These are phyloP conservation scores for Corymbia calophylla DNA, from an alignment of 441 rosid genomes.

Conservation along the genomic window DNA sequence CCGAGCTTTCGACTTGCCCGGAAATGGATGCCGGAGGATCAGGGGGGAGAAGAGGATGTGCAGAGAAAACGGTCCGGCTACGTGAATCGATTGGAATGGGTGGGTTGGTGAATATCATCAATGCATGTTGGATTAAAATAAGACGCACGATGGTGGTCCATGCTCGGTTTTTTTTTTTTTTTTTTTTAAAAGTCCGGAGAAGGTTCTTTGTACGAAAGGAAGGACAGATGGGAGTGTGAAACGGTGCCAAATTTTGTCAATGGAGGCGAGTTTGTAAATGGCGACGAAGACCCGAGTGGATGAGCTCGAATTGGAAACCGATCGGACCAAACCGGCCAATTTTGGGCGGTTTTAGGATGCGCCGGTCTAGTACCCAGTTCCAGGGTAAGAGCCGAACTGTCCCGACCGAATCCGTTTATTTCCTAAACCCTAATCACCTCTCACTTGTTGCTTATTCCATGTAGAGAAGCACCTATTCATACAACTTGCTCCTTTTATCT, in stretches of 20 bases:
- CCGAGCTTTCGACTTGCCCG: not conserved
- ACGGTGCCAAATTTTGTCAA: not conserved
- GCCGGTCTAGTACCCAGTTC: accelerated
- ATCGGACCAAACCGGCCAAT: not conserved
- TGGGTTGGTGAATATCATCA: not conserved
- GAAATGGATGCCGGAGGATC: not conserved
- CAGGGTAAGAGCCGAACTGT: too few species aligned
- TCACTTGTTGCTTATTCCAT: accelerated
- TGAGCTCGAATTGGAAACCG: not conserved
- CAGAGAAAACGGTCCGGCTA: not conserved
- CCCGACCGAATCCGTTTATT: too few species aligned
- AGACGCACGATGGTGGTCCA: not conserved
- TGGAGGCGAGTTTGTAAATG: not conserved
- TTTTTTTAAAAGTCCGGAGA: not conserved
- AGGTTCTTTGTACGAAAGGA: not conserved
- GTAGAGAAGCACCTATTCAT: accelerated
- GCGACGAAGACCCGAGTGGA: not conserved
- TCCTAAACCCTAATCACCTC: not conserved
- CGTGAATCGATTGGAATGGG: too few species aligned
- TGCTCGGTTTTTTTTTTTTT: not conserved
- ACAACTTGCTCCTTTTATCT: not conserved
- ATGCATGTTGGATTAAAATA: not conserved
- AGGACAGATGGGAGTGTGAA: not conserved
- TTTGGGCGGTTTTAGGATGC: not conserved
- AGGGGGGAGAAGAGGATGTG: not conserved